Conservation (phyloP, 1,284 basidiomycete genomes). For the Papiliotrema fonsecae region DNA sequence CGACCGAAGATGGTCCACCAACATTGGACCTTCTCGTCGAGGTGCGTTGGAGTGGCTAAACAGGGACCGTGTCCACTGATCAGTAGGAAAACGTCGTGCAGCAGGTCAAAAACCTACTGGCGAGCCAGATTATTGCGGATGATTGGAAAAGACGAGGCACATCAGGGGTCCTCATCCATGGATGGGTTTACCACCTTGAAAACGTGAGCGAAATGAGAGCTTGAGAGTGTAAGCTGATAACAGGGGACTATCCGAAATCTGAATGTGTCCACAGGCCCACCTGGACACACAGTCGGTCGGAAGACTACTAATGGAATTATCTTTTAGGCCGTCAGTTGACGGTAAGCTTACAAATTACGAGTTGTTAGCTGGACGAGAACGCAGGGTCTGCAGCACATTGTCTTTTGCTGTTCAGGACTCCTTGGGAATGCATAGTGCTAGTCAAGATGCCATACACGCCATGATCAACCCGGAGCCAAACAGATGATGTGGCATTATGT, state of each 20-base stretch:
- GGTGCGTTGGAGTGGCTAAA: slow-evolving; percentile 6
- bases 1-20: slow-evolving; percentile 34
- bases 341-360: no score
- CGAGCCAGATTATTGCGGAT: slow-evolving; percentile 31
- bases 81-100: slow-evolving; percentile 38
- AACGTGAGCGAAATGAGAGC: slow-evolving; percentile 24
- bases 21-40: slow-evolving; percentile 40
- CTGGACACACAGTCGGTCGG: slow-evolving; percentile 25
- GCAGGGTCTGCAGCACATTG: no score
- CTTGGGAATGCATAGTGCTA: no score
- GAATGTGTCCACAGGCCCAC: slow-evolving; percentile 38
- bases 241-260: slow-evolving; percentile 43
- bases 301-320: slow-evolving; percentile 6
- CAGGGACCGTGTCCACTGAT: background rate
- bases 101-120: slow-evolving; percentile 40
- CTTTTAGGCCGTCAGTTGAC: slow-evolving; percentile 4
- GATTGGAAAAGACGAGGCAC: slow-evolving; percentile 41
- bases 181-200: slow-evolving; percentile 48
- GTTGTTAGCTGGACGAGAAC: no score
- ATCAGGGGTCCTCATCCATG: slow-evolving; percentile 40
- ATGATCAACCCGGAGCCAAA: no score
- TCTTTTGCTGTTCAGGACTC: no score
- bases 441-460: no score
- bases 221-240: slow-evolving; percentile 2
- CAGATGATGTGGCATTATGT: background rate